These are phyloP conservation scores for Globisporangium spiculum DNA, from an alignment of 352 stramenopile species.

Conservation along the genomic window DNA sequence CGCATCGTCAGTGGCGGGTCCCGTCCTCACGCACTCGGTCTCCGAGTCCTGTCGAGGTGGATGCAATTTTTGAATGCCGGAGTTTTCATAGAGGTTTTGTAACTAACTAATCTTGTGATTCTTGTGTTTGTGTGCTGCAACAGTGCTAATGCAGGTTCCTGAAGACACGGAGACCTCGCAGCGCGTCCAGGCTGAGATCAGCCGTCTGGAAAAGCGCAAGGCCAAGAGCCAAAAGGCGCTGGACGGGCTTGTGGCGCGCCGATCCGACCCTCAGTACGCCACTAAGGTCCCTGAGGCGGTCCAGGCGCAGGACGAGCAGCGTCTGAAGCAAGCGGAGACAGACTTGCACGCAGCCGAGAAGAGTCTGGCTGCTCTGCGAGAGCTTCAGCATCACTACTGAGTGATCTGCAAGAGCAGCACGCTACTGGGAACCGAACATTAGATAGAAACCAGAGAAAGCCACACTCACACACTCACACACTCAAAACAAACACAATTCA, in stretches of 20 bases:
- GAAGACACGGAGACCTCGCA: conserved; percentile 63
- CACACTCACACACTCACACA: not conserved
- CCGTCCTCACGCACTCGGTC: conserved; percentile 50
- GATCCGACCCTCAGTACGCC: conserved; percentile 45
- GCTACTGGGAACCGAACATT: not conserved
- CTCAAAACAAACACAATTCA: not conserved
- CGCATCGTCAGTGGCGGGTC: conserved; percentile 3
- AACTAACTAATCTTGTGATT: not conserved
- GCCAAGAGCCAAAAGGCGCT: conserved; percentile 51
- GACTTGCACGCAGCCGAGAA: conserved; percentile 49
- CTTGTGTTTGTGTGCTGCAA: conserved; percentile 6
- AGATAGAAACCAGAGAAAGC: conserved; percentile 6
- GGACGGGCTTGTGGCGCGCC: conserved; percentile 40
- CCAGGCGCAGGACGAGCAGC: conserved; percentile 56
- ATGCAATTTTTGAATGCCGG: not conserved
- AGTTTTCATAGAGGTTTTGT: not conserved
- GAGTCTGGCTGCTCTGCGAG: conserved; percentile 48
- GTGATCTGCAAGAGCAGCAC: not conserved
- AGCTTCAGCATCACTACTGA: conserved; percentile 62
- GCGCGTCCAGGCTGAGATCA: conserved; percentile 59
- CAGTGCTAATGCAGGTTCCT: conserved; percentile 66
- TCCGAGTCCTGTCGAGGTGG: conserved; percentile 53
- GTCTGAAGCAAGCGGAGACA: conserved; percentile 51
- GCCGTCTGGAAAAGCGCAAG: conserved; percentile 58
- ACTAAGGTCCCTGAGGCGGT: conserved; percentile 66